Base-by-base conservation (phyloP, 2,329 filamentous ascomycete genomes). In the Aspergillus sp. region DNA sequence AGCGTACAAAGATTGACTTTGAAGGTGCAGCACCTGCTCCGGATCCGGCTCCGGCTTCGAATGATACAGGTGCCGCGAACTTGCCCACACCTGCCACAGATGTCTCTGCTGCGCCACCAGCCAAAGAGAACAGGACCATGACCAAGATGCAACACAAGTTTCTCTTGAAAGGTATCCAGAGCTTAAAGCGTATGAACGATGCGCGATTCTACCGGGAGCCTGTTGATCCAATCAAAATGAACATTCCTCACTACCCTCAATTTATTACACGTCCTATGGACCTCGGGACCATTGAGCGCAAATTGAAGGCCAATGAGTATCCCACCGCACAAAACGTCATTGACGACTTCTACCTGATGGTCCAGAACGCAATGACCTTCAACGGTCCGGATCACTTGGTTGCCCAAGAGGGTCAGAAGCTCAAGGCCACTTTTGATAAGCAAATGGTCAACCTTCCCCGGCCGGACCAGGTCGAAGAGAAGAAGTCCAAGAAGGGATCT, bases 191-290 rank as follows among this genome's bases (percentile, higher is more conserved):
- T 69, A 90, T 88, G 42, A 89, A 91, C 64, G 82, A 84, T 50
- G 88, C 91, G 2, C 71, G 72, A 5, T 80, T 85, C 47, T 97
- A 95, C 72, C 78, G 82, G 53, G 78, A 83, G 38, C 85, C 93
- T 0, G 93, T 97, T 6, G 79, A 88, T 63, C 80, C 78, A 35
- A 73, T 91, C 20, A 88, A 86, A 68, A 79, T 95, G 37, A 76
- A 74, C 23, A 82, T 97, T 37, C 89, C 88, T 47, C 83, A 82
- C 2, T 86, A 89, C 53, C 87, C 86, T 53, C 73, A 80, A 1
- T 75, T 85, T 32, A 83, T 97, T 56, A 80, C 83, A 33, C 78
- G 84, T 25, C 90, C 90, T 0, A 90, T 95, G 76, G 91, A 97
- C 66, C 78, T 98, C 33, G 77, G 79, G 35, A 85, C 85, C 7